Base-by-base conservation (phyloP, 129 eudicot species). In the Helianthus annuus region DNA sequence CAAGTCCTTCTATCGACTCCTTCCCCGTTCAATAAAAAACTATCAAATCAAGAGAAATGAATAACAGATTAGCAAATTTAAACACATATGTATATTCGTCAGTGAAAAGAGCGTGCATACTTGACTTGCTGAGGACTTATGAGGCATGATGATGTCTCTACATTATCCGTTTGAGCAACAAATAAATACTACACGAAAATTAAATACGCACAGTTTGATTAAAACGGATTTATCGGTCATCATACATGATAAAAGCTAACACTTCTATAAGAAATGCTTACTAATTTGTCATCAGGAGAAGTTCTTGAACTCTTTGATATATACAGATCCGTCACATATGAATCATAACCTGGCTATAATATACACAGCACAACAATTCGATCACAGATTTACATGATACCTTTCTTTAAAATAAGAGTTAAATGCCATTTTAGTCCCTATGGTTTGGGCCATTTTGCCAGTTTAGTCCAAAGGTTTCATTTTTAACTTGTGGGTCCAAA, bases 261-360 rank as follows among this genome's bases (percentile, higher is more conserved):
- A 11, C 52, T 55, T 52, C 53, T 44, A 76, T 62, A 64, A 75
- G 39, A 66, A 39, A 56, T 40, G 66, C 91, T 89, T 89, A 92
- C 98, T 15, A 89, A 78, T 66, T 80, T 92, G 19, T 85, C 96
- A 48, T 62, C 80, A 2, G 80, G 76, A 56, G 95, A 75, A 76
- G 58, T 48, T 72, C 58, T 81, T 11, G 73, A 36, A 51, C 73
- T 72, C 76, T 89, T 92, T 73, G 87, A 71, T 57, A 92, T 87
- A 76, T 79, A 88, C 75, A 92, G 85, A 81, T 92, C 98, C 16
- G 79, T 71, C 66, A 83, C 88, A 82, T 81, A 89, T 60, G 96
- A 82, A 56, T 83, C 90, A 84, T 71, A 92, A 70, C 98, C 98
- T 44, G 92, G 79, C 98, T 92, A 80, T 81, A 81, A 78, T 48